Evolutionary conservation across 2,329 filamentous ascomycete species (phyloP).

Genomic region (Chrysoporthe deuterocubensis): DNA sequence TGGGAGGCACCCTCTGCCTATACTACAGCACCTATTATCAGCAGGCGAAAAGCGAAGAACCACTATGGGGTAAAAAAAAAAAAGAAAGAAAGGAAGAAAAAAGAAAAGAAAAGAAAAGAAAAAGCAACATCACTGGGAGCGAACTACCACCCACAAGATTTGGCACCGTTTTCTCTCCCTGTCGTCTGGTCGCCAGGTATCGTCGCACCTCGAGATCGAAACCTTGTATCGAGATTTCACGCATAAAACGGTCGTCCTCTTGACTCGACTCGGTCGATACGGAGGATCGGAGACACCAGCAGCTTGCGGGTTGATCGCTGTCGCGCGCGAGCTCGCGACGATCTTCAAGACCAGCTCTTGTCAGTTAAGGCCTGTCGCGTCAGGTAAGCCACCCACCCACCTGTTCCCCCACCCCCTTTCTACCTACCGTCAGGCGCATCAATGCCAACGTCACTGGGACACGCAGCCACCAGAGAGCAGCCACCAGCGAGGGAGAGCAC

Average conservation of each 20-base stretch:
- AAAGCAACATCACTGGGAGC: not conserved
- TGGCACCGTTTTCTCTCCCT: not conserved
- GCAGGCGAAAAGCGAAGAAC: not conserved
- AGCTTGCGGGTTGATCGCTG: not conserved
- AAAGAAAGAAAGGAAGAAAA: too few species aligned
- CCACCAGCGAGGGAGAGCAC: too few species aligned
- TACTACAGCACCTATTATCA: constrained; percentile 3
- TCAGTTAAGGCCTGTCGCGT: not conserved
- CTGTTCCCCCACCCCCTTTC: too few species aligned
- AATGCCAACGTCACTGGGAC: not conserved
- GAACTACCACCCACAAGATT: not conserved
- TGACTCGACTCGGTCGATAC: constrained; percentile 5
- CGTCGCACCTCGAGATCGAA: not conserved
- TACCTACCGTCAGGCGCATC: not conserved
- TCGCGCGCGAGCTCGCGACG: not conserved
- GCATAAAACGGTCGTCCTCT: not conserved
- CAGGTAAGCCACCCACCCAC: not conserved
- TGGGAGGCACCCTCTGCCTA: not conserved
- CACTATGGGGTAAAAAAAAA: not conserved
- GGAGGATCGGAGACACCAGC: not conserved
- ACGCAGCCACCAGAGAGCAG: not conserved
- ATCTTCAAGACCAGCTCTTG: not conserved
- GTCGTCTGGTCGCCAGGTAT: not conserved
- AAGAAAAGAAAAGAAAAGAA: not conserved
- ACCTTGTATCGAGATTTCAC: not conserved